Evolutionary conservation across 352 stramenopile genomes (phyloP).

Genomic region (Phytopythium montanum): DNA sequence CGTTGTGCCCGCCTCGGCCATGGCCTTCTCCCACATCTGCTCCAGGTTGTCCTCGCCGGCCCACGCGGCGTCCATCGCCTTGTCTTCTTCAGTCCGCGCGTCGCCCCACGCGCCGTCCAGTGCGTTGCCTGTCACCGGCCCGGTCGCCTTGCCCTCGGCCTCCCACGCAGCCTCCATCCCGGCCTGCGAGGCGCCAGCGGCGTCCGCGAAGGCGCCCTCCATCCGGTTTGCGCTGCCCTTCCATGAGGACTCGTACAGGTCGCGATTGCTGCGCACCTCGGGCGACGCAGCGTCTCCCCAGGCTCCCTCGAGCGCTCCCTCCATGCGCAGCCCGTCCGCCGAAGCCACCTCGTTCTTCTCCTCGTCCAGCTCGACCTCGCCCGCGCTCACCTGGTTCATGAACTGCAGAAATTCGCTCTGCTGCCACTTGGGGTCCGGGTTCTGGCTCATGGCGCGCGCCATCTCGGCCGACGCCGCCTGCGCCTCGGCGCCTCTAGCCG

Average conservation of each 20-base stretch:
- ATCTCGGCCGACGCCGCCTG: constrained; percentile 61
- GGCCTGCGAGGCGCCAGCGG: constrained; percentile 17
- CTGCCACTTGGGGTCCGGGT: constrained; percentile 75
- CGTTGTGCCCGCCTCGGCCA: constrained; percentile 56
- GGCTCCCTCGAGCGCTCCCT: constrained; percentile 61
- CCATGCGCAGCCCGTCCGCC: constrained; percentile 21
- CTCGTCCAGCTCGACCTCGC: constrained; percentile 76
- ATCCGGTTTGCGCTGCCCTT: constrained; percentile 33
- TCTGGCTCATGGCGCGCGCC: constrained; percentile 75
- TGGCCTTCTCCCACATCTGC: constrained; percentile 75
- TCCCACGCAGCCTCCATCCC: constrained; percentile 43
- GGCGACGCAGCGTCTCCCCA: constrained; percentile 33
- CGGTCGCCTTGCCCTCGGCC: constrained; percentile 15
- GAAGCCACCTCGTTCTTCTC: constrained; percentile 66
- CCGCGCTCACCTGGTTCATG: constrained; percentile 75
- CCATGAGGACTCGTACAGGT: constrained; percentile 59
- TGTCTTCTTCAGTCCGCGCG: constrained; percentile 40
- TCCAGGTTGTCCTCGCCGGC: constrained; percentile 53
- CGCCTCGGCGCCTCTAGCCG: constrained; percentile 30
- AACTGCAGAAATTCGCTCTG: constrained; percentile 87
- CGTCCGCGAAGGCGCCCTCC: constrained; percentile 51
- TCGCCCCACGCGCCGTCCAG: constrained; percentile 52
- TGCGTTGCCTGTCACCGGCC: constrained; percentile 17
- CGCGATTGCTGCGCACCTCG: constrained; percentile 53
- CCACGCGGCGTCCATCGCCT: constrained; percentile 58